Evolutionary conservation across 1,284 basidiomycete genomes (phyloP), one percentile per base, ranked within the genome.

Genomic region (Moesziomyces sp.): DNA sequence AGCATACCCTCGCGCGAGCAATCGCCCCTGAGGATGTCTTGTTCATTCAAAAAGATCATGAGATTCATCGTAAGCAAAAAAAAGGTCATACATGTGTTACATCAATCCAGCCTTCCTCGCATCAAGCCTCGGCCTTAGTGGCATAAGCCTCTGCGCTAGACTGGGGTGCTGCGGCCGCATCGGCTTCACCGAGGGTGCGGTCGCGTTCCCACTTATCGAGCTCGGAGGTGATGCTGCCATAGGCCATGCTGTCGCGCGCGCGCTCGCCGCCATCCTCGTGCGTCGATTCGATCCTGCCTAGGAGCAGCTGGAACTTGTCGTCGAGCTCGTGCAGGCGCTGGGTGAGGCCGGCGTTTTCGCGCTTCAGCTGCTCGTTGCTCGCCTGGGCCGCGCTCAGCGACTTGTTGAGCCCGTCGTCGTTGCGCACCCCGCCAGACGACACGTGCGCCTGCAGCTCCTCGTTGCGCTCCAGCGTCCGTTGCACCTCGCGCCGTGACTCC

Each of bases 151-250:
- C 61, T 28, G 67, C 67, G n/a, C 67, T 64, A 26, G 67, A 70
- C 46, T 57, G 53, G 43, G 61, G 67, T 21, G 50, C 30, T 8
- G 46, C 47, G 16, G 54, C 59, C 4, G 46, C 58, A 24, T 65
- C 68, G 23, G 21, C 23, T n/a, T 59, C 67, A 33, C 58, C 61
- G 5, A 64, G 50, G 24, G 59, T 52, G 6, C 64, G 56, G 47
- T 67, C 73, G 18, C 61, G 58, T 62, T 80, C 78, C 78, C 78
- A 80, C 66, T 76, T 76, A 63, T 80, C 78, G n/a, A 80, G 67
- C 60, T 80, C 78, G 4, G 72, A 77, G 6, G 78, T 65, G 53
- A 80, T 79, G 66, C 70, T 74, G 30, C 74, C 76, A 52, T 77
- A 75, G 35, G 58, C 62, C 64, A 74, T 73, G 46, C 60, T 67